These are phyloP conservation scores for Pilasporangium apinafurcum DNA, from an alignment of 352 stramenopile genomes.

Conservation along the genomic window DNA sequence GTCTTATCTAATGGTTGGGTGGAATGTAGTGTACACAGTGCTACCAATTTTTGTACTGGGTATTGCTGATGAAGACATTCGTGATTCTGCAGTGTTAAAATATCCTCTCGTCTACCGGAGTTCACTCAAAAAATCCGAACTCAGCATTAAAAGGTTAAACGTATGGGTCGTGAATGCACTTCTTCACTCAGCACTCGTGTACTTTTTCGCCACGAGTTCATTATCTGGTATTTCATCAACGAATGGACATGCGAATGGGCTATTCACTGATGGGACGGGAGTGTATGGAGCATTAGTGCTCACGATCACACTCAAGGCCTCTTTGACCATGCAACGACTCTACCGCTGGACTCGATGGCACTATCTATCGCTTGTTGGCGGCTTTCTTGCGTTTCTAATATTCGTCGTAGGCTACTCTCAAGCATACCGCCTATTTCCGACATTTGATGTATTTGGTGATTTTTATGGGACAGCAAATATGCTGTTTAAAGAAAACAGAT, in stretches of 20 bases:
- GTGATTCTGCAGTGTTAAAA: constrained; percentile 53
- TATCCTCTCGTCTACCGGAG: constrained; percentile 81
- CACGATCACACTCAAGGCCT: constrained; percentile 66
- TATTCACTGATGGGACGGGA: constrained; percentile 69
- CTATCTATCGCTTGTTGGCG: constrained; percentile 64
- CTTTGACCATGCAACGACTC: constrained; percentile 68
- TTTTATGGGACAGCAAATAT: constrained; percentile 59
- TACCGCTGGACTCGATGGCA: constrained; percentile 71
- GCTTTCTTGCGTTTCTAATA: constrained; percentile 54
- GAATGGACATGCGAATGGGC: constrained; percentile 38
- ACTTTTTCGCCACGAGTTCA: constrained; percentile 50
- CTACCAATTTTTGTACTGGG: constrained; percentile 91
- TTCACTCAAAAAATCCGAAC: constrained; percentile 47
- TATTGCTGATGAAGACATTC: constrained; percentile 80
- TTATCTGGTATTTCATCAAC: constrained; percentile 30
- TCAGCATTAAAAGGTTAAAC: constrained; percentile 50
- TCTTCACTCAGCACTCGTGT: constrained; percentile 66
- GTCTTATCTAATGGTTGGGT: constrained; percentile 88
- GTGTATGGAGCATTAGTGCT: constrained; percentile 80
- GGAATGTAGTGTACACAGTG: constrained; percentile 94
- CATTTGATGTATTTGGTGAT: constrained; percentile 68
- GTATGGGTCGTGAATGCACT: constrained; percentile 74
- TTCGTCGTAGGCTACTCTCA: constrained; percentile 71
- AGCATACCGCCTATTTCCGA: constrained; percentile 48
- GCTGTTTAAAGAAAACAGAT: constrained; percentile 44